A percentile compares a stretch with the other conserved stretches of the same genome.
These are phyloP conservation scores for Ambrosiella cleistominuta DNA, from an alignment of 2,329 filamentous ascomycete genomes.

Conservation along the genomic window DNA sequence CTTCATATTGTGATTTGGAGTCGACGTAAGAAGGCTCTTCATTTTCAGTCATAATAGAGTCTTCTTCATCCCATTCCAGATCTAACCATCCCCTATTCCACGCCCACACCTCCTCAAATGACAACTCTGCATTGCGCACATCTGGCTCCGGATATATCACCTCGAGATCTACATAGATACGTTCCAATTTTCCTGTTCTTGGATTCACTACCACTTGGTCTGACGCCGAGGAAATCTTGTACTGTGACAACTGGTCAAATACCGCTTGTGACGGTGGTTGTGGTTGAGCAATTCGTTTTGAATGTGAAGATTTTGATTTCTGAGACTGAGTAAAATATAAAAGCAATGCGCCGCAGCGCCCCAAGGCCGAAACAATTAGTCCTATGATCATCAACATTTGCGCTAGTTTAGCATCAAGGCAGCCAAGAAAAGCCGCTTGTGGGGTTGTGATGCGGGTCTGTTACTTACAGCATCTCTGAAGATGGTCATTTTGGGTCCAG, in stretches of 20 bases:
- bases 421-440: not conserved
- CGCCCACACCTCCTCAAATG: slow-evolving; percentile 84
- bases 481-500: slow-evolving; percentile 62
- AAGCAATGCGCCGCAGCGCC: slow-evolving; percentile 17
- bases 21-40: slow-evolving; percentile 4
- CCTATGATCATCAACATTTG: slow-evolving; percentile 81
- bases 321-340: slow-evolving; percentile 35
- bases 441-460: slow-evolving; percentile 13
- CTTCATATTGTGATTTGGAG: slow-evolving; percentile 6
- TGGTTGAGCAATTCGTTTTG: slow-evolving; percentile 6
- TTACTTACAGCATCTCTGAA: slow-evolving; percentile 88
- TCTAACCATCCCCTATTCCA: slow-evolving; percentile 52
- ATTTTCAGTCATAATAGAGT: slow-evolving; percentile 2
- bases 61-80: slow-evolving; percentile 30
- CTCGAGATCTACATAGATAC: slow-evolving; percentile 73
- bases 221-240: slow-evolving; percentile 50
- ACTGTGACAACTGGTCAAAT: slow-evolving; percentile 38
- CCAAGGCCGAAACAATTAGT: slow-evolving; percentile 57
- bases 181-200: slow-evolving; percentile 65
- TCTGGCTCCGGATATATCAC: slow-evolving; percentile 66
- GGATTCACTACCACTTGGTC: slow-evolving; percentile 71
- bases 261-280: not conserved
- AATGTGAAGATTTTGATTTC: slow-evolving; percentile 22
- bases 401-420: slow-evolving; percentile 19
- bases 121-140: slow-evolving; percentile 55